Conservation (phyloP, 2,329 filamentous ascomycete genomes). For the Colletotrichum siamense region DNA sequence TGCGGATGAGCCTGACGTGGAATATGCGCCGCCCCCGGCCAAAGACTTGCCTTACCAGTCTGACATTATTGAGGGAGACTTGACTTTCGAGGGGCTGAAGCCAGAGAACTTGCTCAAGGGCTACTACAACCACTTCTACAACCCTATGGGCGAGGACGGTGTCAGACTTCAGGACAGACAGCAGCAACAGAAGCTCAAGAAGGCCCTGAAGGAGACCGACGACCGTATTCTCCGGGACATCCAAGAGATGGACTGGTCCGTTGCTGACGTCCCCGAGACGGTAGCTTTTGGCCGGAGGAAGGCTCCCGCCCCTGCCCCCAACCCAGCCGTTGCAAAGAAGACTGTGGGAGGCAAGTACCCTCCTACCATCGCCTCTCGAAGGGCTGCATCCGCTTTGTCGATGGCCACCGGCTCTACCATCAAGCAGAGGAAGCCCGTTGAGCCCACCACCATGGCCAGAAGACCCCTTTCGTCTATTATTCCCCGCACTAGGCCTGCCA, state of each 20-base stretch:
- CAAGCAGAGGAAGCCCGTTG: slow-evolving; percentile 23
- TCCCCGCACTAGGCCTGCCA: slow-evolving; percentile 34
- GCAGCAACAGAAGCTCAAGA: slow-evolving; percentile 58
- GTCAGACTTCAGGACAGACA: slow-evolving; percentile 67
- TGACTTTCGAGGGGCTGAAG: slow-evolving; percentile 64
- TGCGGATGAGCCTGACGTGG: slow-evolving; percentile 74
- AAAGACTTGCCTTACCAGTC: slow-evolving; percentile 72
- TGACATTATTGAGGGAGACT: slow-evolving; percentile 64
- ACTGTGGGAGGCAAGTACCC: slow-evolving; percentile 17
- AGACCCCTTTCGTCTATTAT: slow-evolving; percentile 36
- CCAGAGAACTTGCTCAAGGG: slow-evolving; percentile 64
- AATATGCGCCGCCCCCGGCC: slow-evolving; percentile 84
- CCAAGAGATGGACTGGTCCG: slow-evolving; percentile 66
- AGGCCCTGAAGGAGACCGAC: slow-evolving; percentile 63
- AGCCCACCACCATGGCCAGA: slow-evolving; percentile 21
- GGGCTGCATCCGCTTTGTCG: slow-evolving; percentile 58
- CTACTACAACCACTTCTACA: slow-evolving; percentile 66
- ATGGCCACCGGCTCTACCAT: slow-evolving; percentile 34
- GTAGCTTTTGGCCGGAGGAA: slow-evolving; percentile 38
- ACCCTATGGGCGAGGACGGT: slow-evolving; percentile 71
- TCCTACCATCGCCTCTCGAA: slow-evolving; percentile 47
- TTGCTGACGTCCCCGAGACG: slow-evolving; percentile 59
- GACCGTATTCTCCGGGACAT: slow-evolving; percentile 72
- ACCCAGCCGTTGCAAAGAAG: slow-evolving; percentile 27
- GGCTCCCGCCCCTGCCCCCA: slow-evolving; percentile 25